Conservation (phyloP, 1,284 basidiomycete genomes). For the Melampsora abietis-canadensis region DNA sequence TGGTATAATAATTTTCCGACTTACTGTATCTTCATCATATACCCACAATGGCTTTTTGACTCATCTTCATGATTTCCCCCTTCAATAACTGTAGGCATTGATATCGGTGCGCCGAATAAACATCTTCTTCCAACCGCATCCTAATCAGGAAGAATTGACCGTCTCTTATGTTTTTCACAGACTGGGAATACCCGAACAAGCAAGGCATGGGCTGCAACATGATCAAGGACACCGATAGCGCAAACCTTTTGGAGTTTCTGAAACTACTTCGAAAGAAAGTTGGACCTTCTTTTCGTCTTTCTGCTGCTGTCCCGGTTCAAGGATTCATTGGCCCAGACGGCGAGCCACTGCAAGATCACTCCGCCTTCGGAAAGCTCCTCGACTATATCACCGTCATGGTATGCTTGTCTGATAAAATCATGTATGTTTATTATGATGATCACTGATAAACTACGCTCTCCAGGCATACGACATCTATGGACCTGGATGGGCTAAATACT, state of each 20-base stretch:
- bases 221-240: background rate
- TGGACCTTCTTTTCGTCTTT: constrained; percentile 1
- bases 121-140: background rate
- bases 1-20: constrained; percentile 1
- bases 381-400: constrained; percentile 17
- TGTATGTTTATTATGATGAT: too few species aligned
- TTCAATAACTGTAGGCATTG: background rate
- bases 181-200: constrained; percentile 12
- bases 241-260: background rate
- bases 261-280: constrained; percentile 1
- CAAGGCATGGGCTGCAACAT: constrained; percentile 10
- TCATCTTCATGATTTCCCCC: too few species aligned
- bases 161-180: background rate
- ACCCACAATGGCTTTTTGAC: background rate
- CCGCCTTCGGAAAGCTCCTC: background rate
- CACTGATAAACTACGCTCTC: background rate
- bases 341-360: background rate
- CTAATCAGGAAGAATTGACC: too few species aligned
- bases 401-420: background rate
- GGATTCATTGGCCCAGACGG: constrained; percentile 1
- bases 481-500: constrained; percentile 9
- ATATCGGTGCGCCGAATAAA: background rate
- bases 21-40: background rate
- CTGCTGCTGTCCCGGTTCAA: constrained; percentile 5
- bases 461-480: constrained; percentile 13